These are phyloP conservation scores for Extremus antarcticus DNA, from an alignment of 495 filamentous ascomycete species.

Conservation along the genomic window DNA sequence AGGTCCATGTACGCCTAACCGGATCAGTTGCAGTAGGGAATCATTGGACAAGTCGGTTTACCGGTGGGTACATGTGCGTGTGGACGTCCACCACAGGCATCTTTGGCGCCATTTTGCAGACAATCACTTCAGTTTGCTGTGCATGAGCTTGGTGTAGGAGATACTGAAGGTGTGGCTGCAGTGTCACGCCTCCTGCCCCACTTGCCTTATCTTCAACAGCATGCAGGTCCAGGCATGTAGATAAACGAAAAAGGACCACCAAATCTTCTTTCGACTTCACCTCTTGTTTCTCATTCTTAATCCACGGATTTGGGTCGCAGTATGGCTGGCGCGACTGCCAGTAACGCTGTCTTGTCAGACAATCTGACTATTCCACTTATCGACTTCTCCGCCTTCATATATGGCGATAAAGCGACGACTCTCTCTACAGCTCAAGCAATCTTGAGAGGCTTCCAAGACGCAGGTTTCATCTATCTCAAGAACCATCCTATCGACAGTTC, in stretches of 20 bases:
- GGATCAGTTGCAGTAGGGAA: constrained; percentile 1
- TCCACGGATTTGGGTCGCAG: too few species aligned
- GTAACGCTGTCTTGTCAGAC: constrained; percentile 16
- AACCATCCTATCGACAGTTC: constrained; percentile 59
- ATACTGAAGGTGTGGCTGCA: too few species aligned
- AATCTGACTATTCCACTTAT: constrained; percentile 44
- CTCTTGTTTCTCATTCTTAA: too few species aligned
- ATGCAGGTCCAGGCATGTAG: neutral
- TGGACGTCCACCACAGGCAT: constrained; percentile 69
- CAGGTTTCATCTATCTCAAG: constrained; percentile 85
- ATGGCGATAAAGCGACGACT: constrained; percentile 51
- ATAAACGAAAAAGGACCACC: neutral
- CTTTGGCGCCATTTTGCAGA: neutral
- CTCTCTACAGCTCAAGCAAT: constrained; percentile 57
- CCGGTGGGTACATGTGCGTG: constrained; percentile 76
- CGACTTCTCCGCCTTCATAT: constrained; percentile 67
- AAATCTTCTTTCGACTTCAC: neutral
- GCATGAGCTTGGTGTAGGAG: too few species aligned
- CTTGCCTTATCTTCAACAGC: neutral
- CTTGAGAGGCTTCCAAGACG: constrained; percentile 67
- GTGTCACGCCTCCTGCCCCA: too few species aligned
- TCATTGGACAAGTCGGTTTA: neutral
- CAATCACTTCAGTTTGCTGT: too few species aligned
- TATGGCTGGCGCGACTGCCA: constrained; percentile 7
- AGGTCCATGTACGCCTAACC: constrained; percentile 64